phyloP scores from a whole-genome alignment of 495 filamentous ascomycete genomes.

The Neurospora sp. region DNA sequence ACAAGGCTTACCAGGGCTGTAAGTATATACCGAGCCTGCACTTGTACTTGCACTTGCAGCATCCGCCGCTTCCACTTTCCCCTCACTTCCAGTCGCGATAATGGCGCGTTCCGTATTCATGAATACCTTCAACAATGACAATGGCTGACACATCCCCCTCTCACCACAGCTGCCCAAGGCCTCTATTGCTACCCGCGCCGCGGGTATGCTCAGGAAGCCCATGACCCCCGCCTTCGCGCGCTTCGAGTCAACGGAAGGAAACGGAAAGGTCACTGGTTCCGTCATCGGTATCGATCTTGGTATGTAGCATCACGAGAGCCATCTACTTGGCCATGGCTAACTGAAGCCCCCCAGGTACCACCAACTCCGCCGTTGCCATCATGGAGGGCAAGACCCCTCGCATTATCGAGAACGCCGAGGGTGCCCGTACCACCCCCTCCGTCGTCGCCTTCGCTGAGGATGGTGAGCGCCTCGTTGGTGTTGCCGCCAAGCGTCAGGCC shows the following conservation, averaged over 20 bases:
- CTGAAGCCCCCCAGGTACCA: conserved; percentile 56
- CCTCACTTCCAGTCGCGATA: conserved; percentile 4
- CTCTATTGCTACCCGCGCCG: conserved; percentile 47
- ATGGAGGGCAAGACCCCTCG: conserved; percentile 94
- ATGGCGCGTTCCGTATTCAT: not conserved
- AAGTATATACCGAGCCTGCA: conserved; percentile 21
- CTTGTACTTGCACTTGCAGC: not conserved
- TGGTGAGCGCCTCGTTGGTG: conserved; percentile 95
- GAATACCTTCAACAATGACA: conserved; percentile 7
- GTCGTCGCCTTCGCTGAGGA: conserved; percentile 96
- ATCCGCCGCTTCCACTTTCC: conserved; percentile 2
- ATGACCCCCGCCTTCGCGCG: conserved; percentile 41
- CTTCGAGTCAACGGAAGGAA: conserved; percentile 63
- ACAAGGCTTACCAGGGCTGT: conserved; percentile 60
- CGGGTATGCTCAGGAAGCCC: conserved; percentile 42
- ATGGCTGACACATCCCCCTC: not conserved
- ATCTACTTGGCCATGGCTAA: conserved; percentile 13
- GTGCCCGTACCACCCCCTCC: conserved; percentile 92
- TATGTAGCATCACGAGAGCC: conserved; percentile 35
- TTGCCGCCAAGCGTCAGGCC: conserved; percentile 96
- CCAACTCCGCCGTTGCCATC: conserved; percentile 93
- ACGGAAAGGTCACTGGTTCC: conserved; percentile 79
- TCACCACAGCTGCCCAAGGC: conserved; percentile 41
- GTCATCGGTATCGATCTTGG: conserved; percentile 99
- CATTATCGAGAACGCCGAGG: conserved; percentile 89